Evolutionary conservation across 192 early-diverging fungal genomes (phyloP).

Genomic region (Anaeromyces robustus): DNA sequence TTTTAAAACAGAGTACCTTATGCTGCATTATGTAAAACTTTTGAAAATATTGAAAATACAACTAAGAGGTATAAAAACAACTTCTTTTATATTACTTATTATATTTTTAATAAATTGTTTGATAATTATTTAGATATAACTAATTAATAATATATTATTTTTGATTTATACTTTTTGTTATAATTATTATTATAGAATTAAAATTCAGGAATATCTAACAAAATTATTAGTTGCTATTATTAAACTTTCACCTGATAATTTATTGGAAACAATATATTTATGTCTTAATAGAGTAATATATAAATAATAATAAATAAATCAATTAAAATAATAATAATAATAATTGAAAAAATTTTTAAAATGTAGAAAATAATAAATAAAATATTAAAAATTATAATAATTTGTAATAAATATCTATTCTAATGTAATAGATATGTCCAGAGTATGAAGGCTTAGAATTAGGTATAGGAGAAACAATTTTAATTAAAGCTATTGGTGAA

Average conservation of each 20-base stretch:
- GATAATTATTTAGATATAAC: too few relatives aligned
- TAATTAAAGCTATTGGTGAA: conserved; percentile 85
- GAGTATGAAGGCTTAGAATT: conserved; percentile 93
- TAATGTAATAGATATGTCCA: conserved; percentile 50
- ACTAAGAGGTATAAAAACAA: conserved; percentile 48
- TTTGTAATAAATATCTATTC: too few relatives aligned
- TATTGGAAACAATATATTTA: conserved; percentile 68
- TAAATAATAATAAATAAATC: not conserved
- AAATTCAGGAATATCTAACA: conserved; percentile 54
- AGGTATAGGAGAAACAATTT: conserved; percentile 81
- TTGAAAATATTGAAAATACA: conserved; percentile 72
- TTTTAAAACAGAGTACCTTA: conserved; percentile 35
- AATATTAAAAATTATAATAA: too few relatives aligned
- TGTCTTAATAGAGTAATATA: conserved; percentile 66
- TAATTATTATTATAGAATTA: conserved; percentile 21
- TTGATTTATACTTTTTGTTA: conserved; percentile 1
- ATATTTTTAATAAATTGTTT: too few relatives aligned
- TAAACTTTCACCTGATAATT: conserved; percentile 35
- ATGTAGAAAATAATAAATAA: too few relatives aligned
- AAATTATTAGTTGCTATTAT: conserved; percentile 56
- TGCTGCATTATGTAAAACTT: conserved; percentile 72
- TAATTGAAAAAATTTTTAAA: too few relatives aligned
- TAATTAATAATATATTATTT: not conserved
- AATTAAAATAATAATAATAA: too few relatives aligned
- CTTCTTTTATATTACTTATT: not conserved